A percentile compares a stretch with the other conserved stretches of the same genome.
These are phyloP conservation scores for Obba rivulosa DNA, from an alignment of 768 basidiomycete species.

Conservation along the genomic window DNA sequence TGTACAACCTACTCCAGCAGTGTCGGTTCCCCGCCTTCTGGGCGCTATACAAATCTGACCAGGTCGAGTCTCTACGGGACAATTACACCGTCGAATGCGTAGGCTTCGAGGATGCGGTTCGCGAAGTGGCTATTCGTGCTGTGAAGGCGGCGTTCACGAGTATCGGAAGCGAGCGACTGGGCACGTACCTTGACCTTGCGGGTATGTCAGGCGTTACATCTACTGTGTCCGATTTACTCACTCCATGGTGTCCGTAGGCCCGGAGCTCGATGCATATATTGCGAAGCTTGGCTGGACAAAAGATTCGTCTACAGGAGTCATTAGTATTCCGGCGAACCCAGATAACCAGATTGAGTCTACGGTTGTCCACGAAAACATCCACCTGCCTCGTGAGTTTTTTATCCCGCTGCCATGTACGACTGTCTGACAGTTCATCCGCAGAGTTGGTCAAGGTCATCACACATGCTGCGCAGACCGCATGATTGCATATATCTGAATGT, in stretches of 20 bases:
- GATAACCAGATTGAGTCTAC: constrained; percentile 88
- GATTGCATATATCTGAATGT: constrained; percentile 5
- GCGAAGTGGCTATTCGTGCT: constrained; percentile 71
- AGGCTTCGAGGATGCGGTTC: constrained; percentile 80
- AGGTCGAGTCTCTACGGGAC: constrained; percentile 67
- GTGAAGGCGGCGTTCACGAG: constrained; percentile 75
- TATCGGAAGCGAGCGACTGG: constrained; percentile 62
- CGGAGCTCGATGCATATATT: constrained; percentile 55
- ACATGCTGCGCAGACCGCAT: constrained; percentile 58
- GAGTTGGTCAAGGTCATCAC: constrained; percentile 74
- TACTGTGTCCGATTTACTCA: not conserved
- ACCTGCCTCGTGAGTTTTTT: constrained; percentile 63
- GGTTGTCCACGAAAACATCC: constrained; percentile 78
- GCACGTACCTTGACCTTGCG: constrained; percentile 63
- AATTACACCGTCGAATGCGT: constrained; percentile 82
- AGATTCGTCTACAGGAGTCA: constrained; percentile 48
- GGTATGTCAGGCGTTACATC: constrained; percentile 33
- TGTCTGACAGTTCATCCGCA: constrained; percentile 23
- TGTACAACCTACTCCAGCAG: constrained; percentile 69
- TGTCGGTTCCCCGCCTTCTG: constrained; percentile 90
- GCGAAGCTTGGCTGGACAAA: constrained; percentile 62
- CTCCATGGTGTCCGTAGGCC: constrained; percentile 30
- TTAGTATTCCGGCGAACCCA: constrained; percentile 72
- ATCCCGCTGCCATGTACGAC: not conserved
- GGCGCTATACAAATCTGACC: constrained; percentile 64